phyloP scores from a whole-genome alignment of 78 protist species.

The Monocercomonoides exilis region DNA sequence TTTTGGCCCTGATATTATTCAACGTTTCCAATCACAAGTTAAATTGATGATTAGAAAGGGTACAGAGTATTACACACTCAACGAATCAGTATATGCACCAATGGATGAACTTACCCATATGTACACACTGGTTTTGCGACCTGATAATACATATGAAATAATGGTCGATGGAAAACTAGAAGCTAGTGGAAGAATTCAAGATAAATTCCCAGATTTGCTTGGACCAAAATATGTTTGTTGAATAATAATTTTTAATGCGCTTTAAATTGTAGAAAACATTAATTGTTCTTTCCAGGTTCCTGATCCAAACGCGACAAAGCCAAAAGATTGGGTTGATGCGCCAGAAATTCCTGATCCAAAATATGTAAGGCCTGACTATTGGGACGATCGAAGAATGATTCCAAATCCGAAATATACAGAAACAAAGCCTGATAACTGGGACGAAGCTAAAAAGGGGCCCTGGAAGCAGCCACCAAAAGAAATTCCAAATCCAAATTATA shows the following conservation, averaged over 20 bases:
- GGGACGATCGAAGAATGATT: neutral
- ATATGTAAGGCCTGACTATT: neutral
- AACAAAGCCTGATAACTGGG: neutral
- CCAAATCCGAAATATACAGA: neutral
- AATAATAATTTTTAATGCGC: neutral
- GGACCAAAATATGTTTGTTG: neutral
- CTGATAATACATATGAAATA: conserved; percentile 87
- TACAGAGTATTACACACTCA: neutral
- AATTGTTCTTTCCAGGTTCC: neutral
- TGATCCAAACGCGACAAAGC: conserved; percentile 82
- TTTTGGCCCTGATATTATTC: conserved; percentile 94
- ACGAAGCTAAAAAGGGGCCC: neutral
- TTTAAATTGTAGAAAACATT: too few species aligned
- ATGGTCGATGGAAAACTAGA: conserved; percentile 65
- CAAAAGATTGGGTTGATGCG: conserved; percentile 79
- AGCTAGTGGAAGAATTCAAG: neutral
- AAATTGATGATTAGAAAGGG: neutral
- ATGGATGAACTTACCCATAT: conserved; percentile 84
- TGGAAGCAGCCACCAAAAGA: neutral
- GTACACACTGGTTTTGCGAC: conserved; percentile 84
- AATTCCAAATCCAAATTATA: conserved; percentile 37
- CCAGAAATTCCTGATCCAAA: neutral
- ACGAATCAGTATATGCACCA: conserved; percentile 6
- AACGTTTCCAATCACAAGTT: conserved; percentile 21
- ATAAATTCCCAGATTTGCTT: neutral